Percentiles rank a stretch among this genome's conserved stretches.
Conservation (phyloP, 202 grass and related monocot genomes). For the Saccharum hybrid region DNA sequence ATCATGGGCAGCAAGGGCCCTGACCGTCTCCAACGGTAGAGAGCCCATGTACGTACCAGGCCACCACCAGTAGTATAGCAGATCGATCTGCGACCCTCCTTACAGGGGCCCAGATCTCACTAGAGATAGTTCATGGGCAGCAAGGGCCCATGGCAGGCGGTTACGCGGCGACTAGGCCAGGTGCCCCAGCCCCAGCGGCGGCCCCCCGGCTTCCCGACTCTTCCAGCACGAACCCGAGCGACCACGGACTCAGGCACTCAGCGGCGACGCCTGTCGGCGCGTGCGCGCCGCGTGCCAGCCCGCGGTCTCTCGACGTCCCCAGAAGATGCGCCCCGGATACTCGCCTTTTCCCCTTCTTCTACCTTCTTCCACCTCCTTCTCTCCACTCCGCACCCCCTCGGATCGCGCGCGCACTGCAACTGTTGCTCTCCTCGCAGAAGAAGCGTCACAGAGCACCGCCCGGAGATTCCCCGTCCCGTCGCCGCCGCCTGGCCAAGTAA, state of each 20-base stretch:
- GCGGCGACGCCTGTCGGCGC: background rate
- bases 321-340: constrained; percentile 24
- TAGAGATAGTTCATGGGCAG: background rate
- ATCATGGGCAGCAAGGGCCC: no score
- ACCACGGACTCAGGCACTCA: background rate
- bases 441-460: background rate
- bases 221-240: constrained; percentile 33
- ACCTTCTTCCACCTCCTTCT: background rate
- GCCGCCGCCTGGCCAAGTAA: constrained; percentile 8
- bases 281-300: constrained; percentile 29
- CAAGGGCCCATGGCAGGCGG: background rate
- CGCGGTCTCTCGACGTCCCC: constrained; percentile 46
- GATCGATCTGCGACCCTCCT: background rate
- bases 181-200: background rate
- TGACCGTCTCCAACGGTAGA: background rate
- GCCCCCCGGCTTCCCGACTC: constrained; percentile 41
- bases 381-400: background rate
- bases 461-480: background rate
- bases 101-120: background rate
- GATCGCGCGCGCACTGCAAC: background rate
- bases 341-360: constrained; percentile 28
- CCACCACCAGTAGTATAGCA: background rate
- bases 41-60: background rate
- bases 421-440: background rate
- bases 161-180: background rate